A percentile compares a stretch with the other conserved stretches of the same genome.
phyloP scores from a whole-genome alignment of 345 rosid genomes.

The Carallia pectinifolia region DNA sequence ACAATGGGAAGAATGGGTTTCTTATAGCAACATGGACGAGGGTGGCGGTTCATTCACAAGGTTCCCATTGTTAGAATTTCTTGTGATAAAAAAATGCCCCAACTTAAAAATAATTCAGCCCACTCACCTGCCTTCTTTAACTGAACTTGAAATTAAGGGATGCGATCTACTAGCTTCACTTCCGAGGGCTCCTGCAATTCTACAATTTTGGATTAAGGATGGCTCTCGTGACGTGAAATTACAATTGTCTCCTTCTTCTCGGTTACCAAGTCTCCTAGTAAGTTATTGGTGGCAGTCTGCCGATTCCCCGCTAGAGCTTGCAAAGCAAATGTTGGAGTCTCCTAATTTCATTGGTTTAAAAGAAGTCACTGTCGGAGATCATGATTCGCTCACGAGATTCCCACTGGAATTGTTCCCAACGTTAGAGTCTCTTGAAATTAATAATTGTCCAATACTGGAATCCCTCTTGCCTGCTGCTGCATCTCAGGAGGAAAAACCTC shows the following conservation, averaged over 20 bases:
- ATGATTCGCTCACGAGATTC: background rate
- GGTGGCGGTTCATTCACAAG: background rate
- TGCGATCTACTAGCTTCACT: no score
- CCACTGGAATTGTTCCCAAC: background rate
- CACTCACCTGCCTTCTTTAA: conserved; percentile 3
- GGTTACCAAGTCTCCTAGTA: no score
- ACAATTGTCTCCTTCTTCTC: background rate
- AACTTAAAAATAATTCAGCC: background rate
- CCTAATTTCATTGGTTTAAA: background rate
- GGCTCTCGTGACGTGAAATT: background rate
- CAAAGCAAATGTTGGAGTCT: background rate
- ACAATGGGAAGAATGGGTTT: background rate
- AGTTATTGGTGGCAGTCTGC: no score
- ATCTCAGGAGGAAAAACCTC: background rate
- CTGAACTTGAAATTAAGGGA: background rate
- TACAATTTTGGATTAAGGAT: background rate
- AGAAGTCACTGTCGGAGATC: background rate
- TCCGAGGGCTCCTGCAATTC: background rate
- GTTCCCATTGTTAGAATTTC: conserved; percentile 3
- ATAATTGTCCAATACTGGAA: background rate
- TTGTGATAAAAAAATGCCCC: background rate
- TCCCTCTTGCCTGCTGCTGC: no score
- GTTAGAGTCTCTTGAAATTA: background rate
- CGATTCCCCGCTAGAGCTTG: background rate
- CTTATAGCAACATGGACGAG: background rate